Base-by-base conservation (phyloP, 2,329 filamentous ascomycete species). In the Tolypocladium album region DNA sequence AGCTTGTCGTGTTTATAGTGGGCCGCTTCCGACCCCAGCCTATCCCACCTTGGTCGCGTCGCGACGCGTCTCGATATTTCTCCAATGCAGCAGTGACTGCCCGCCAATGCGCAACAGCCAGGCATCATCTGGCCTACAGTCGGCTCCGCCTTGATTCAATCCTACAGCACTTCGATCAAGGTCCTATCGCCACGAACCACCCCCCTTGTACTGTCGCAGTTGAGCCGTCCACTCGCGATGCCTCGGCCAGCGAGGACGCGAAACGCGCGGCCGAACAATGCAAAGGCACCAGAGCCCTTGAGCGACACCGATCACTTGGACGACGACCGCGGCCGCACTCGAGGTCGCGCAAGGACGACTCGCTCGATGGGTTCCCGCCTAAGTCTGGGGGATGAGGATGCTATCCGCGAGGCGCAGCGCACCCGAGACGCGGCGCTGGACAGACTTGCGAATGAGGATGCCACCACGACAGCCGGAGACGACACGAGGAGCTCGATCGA, bases 351-450 rank as follows among this genome's bases (percentile, higher is more conserved):
- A 45, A 59, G 66, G 57, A 56, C 61, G 40, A 64, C 60, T 22
- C 65, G 61, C 45, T 60, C 64, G 20, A 15, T 27, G 40, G 56
- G 45, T 7, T 20, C 65, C 24, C 65, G 61, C 2, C 57, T 64
- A 11, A 68, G 61, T 55, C 60, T 64, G 3, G 59, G 63, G 34
- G 68, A 74, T 15, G 62, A 71, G 22, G 66, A 68, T 47, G 65
- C 68, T 12, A 58, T 71, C 38, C 63, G 61, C 15, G 60, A 66
- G 5, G 67, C 71, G 2, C 67, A 63, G n/a, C 64, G 60, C 43
- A 68, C 67, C 55, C 71, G 72, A 55, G 74, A 78, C 62, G 68
- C 69, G 3, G 75, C 75, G 7, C 67, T 77, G 52, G 67, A 71
- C 34, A 66, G 69, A 12, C 69, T 77, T 20, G 70, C 67, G 40